Percentiles rank a stretch among this genome's conserved stretches.
These are phyloP conservation scores for Solanum hybrid DNA, from an alignment of 305 asterid genomes.

Conservation along the genomic window DNA sequence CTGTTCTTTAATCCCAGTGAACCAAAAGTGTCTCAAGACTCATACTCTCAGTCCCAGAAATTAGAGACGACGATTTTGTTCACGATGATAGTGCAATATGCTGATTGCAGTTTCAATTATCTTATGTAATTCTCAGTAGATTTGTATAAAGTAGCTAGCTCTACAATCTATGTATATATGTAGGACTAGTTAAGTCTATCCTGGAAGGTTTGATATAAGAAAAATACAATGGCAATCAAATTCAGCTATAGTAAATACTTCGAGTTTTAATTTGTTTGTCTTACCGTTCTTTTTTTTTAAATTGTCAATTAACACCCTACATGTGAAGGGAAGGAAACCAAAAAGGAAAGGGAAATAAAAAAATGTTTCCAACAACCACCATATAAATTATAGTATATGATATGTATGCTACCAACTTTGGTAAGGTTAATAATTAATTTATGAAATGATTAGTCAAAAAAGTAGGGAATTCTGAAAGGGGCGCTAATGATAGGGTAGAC, in stretches of 20 bases:
- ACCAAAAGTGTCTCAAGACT: neutral
- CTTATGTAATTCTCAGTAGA: neutral
- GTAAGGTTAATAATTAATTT: neutral
- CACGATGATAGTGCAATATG: neutral
- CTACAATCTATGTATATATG: neutral
- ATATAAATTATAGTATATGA: neutral
- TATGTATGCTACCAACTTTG: neutral
- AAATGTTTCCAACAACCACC: neutral
- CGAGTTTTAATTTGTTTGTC: neutral
- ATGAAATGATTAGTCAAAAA: neutral
- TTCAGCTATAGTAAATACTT: neutral
- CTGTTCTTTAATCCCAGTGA: constrained; percentile 33
- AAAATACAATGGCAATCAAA: neutral
- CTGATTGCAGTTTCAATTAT: neutral
- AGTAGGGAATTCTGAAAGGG: neutral
- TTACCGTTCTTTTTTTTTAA: fast-evolving
- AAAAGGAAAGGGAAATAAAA: neutral
- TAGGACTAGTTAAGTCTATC: neutral
- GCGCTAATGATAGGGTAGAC: neutral
- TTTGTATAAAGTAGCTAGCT: neutral
- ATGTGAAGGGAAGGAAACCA: neutral
- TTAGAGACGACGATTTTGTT: neutral
- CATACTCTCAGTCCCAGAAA: neutral
- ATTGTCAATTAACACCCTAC: neutral
- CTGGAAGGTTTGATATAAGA: neutral